Percentiles rank a stretch among this genome's conserved stretches.
Conservation (phyloP, 75 land plant species). For the Pinus tabuliformis region DNA sequence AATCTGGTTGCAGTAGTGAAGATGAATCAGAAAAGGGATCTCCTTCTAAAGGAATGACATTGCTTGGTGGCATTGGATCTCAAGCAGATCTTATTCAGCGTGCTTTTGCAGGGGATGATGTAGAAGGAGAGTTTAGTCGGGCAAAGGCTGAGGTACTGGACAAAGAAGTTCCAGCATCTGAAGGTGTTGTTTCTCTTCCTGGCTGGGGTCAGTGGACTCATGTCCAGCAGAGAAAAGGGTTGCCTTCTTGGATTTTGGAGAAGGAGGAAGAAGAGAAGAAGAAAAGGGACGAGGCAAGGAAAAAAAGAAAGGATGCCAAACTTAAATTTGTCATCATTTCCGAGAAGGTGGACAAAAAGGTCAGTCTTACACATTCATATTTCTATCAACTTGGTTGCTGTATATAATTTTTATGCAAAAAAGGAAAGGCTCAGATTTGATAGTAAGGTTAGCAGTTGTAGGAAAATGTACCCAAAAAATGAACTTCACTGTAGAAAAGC, state of each 20-base stretch:
- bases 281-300: constrained; percentile 65
- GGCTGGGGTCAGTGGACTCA: constrained; percentile 99
- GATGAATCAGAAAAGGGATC: constrained; percentile 59
- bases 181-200: constrained; percentile 57
- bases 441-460: too few relatives aligned
- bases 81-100: constrained; percentile 73
- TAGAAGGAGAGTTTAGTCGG: constrained; percentile 85
- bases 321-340: constrained; percentile 84
- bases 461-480: too few relatives aligned
- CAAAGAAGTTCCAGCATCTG: constrained; percentile 78
- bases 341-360: constrained; percentile 85
- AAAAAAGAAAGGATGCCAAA: constrained; percentile 77
- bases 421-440: not conserved
- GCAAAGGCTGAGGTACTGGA: constrained; percentile 57
- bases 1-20: constrained; percentile 29
- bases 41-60: constrained; percentile 28
- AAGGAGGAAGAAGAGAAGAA: constrained; percentile 62
- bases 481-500: too few relatives aligned
- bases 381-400: not conserved
- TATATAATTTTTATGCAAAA: not conserved
- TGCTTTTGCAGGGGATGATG: constrained; percentile 98
- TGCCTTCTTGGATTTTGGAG: constrained; percentile 69
- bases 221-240: constrained; percentile 69
- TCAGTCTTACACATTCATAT: constrained; percentile 17
- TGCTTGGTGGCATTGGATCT: constrained; percentile 58